A percentile compares a stretch with the other conserved stretches of the same genome.
Evolutionary conservation across 2,329 filamentous ascomycete genomes (phyloP).

Genomic region (Arthrocladium fulminans): DNA sequence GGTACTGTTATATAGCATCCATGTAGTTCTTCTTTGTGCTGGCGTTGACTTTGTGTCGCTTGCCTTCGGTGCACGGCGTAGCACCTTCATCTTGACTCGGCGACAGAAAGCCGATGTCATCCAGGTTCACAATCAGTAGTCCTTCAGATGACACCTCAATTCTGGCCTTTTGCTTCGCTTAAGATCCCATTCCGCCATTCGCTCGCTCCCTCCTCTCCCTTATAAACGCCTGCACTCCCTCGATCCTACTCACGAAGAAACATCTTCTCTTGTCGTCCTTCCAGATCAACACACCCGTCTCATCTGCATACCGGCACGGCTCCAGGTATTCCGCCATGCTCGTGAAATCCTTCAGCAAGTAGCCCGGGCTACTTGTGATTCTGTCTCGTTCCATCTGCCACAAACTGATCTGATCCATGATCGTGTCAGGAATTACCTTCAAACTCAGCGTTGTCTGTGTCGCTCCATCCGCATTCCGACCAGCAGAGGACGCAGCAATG

Average conservation of each 20-base stretch:
- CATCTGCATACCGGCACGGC: constrained; percentile 60
- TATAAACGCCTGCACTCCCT: constrained; percentile 77
- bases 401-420: constrained; percentile 91
- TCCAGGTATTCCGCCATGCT: constrained; percentile 54
- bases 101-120: no score
- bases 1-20: no score
- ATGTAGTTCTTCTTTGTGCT: no score
- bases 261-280: constrained; percentile 67
- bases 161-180: no score
- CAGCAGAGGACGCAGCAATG: neutral
- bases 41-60: no score
- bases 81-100: no score
- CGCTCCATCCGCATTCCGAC: neutral
- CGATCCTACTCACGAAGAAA: constrained; percentile 87
- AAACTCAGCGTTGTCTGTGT: constrained; percentile 19
- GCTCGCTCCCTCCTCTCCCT: constrained; percentile 45
- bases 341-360: constrained; percentile 82
- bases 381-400: constrained; percentile 97
- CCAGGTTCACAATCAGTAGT: no score
- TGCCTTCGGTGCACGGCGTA: no score
- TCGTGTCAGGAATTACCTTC: constrained; percentile 82
- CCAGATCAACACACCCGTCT: constrained; percentile 85
- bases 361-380: constrained; percentile 75
- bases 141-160: no score
- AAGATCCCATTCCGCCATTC: neutral